A percentile compares a stretch with the other conserved stretches of the same genome.
Conservation (phyloP, 768 basidiomycete genomes). For the Naganishia friedmannii region DNA sequence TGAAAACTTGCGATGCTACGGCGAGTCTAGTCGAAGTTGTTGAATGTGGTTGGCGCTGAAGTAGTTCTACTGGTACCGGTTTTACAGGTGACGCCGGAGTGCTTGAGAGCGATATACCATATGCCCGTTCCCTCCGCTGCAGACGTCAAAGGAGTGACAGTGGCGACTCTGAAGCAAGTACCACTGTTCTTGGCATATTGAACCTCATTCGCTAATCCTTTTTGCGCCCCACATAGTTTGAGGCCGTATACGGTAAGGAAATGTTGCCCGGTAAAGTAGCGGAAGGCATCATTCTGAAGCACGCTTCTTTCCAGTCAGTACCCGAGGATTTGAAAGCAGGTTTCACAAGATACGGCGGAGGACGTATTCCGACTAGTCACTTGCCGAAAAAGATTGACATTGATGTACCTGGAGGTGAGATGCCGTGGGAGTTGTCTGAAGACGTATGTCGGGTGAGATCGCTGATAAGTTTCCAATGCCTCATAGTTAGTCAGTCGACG, state of each 20-base stretch:
- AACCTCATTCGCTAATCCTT: not conserved
- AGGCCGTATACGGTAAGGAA: conserved; percentile 1
- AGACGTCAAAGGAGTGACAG: not conserved
- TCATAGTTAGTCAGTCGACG: conserved; percentile 5
- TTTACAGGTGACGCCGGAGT: conserved; percentile 4
- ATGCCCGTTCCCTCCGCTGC: not conserved
- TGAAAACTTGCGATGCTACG: not conserved
- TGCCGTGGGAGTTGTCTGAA: no score
- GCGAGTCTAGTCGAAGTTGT: not conserved
- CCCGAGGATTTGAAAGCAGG: conserved; percentile 8
- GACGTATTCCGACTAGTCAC: not conserved
- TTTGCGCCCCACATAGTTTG: not conserved
- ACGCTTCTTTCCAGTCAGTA: not conserved
- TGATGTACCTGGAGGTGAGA: conserved; percentile 16
- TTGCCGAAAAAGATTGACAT: conserved; percentile 22
- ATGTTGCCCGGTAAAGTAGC: not conserved
- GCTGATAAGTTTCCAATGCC: no score
- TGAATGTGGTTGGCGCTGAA: not conserved
- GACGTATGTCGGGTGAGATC: no score
- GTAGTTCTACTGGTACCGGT: not conserved
- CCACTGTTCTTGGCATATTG: no score
- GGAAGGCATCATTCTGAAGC: no score
- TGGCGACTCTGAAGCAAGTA: conserved; percentile 2
- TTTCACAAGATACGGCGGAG: conserved; percentile 8
- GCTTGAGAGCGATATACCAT: conserved; percentile 20